Evolutionary conservation across 2,329 filamentous ascomycete species (phyloP), one percentile per base, ranked within the genome.

Genomic region (Alternaria triticimaculans): DNA sequence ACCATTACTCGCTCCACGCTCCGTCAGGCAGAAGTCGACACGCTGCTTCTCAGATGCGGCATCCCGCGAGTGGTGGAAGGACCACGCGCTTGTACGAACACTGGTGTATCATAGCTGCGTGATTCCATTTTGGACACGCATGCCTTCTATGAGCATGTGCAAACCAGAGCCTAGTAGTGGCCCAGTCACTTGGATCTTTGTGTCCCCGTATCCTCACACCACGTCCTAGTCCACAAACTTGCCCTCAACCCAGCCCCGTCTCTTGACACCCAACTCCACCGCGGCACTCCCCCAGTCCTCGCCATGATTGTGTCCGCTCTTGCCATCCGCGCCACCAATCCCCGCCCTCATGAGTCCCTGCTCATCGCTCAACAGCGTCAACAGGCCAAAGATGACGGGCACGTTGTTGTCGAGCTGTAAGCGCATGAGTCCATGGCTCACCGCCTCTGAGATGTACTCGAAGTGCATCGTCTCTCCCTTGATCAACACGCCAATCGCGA

Each of bases 401-500:
- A 97, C 88, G 48, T 93, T 92, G 10, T 89, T 90, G 79, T 99
- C 95, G 59, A 98, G 85, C 81, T 97, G 94, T 63, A 98, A 90
- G 68, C 93, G 90, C 96, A 99, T 99, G 65, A 99, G 86, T 7
- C 93, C 96, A 66, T 97, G 93, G 62, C 90, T 93, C 7, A 96
- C 94, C 44, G 93, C 89, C 69, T 98, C 96, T 45, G 94, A 88
- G 74, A 99, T 99, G 84, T 99, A 98, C 83, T 99, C 96, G 77
- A 99, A 99, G 83, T 99, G 96, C 94, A 97, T 97, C 7, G 96
- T 98, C 82, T 97, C 92, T 80, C 96, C 96, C 85, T 99, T 99
- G 84, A 99, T 97, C 65, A 99, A 88, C 60, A 97, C 94, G 60
- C 96, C 96, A 71, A 99, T 92, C 57, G 96, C 94, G 70, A 99